Conservation (phyloP, 2,329 filamentous ascomycete species). For the Ramularia endophylla region DNA sequence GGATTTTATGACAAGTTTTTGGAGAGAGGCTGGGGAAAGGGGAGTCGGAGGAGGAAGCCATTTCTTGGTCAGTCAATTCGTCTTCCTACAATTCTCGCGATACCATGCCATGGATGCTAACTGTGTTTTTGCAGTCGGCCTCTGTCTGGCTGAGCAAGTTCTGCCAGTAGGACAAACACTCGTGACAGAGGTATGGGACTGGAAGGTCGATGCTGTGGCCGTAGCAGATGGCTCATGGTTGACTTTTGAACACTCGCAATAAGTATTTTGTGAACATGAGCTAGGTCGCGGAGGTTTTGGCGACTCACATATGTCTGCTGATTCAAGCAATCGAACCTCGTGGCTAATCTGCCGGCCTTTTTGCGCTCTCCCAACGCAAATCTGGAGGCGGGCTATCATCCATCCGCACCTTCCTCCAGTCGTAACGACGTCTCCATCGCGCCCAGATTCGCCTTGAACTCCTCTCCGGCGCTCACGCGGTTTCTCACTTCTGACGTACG, state of each 20-base stretch:
- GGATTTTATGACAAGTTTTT: slow-evolving; percentile 97
- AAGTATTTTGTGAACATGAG: slow-evolving; percentile 43
- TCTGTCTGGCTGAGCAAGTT: slow-evolving; percentile 82
- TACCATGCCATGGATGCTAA: too few species aligned
- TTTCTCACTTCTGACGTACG: background rate
- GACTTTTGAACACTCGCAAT: slow-evolving; percentile 59
- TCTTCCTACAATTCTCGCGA: too few species aligned
- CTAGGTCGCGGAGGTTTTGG: slow-evolving; percentile 6
- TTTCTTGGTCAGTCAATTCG: slow-evolving; percentile 54
- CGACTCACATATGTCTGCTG: slow-evolving; percentile 15
- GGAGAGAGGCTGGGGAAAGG: slow-evolving; percentile 55
- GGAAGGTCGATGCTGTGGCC: slow-evolving; percentile 62
- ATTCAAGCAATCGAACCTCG: background rate
- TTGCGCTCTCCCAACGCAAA: background rate
- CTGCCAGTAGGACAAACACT: slow-evolving; percentile 60
- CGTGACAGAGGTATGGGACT: slow-evolving; percentile 71
- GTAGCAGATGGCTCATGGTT: slow-evolving; percentile 28
- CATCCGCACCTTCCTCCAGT: background rate
- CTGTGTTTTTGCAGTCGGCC: slow-evolving; percentile 64
- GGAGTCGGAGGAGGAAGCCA: slow-evolving; percentile 42
- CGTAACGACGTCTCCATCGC: background rate
- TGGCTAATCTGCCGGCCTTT: background rate
- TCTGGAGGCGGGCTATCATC: too few species aligned
- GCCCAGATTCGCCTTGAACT: background rate
- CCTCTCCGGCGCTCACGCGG: slow-evolving; percentile 8